Percentiles rank a stretch among this genome's conserved stretches.
phyloP scores from a whole-genome alignment of 2,329 filamentous ascomycete species.

The Lizonia empirigonia region DNA sequence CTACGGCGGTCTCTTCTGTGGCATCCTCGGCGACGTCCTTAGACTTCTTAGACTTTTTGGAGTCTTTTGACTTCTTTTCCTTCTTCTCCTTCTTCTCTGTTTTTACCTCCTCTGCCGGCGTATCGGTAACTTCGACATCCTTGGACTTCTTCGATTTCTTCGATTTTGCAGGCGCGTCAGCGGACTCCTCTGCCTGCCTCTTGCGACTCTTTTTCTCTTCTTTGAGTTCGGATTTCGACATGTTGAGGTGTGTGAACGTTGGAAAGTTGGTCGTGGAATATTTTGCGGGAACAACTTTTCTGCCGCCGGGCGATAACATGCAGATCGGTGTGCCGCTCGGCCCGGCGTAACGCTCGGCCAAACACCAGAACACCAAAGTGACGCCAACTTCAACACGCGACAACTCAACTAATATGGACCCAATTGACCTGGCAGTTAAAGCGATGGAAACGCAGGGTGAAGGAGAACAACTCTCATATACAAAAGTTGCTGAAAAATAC shows the following conservation, averaged over 20 bases:
- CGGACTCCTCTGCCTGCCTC: constrained; percentile 34
- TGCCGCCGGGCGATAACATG: too few relatives aligned
- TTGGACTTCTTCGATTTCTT: constrained; percentile 39
- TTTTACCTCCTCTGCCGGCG: constrained; percentile 25
- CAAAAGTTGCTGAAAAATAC: too few relatives aligned
- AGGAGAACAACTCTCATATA: too few relatives aligned
- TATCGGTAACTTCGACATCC: constrained; percentile 25
- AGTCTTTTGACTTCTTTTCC: constrained; percentile 24
- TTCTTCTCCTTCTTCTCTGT: constrained; percentile 37
- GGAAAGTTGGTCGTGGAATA: constrained; percentile 18
- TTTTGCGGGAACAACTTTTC: constrained; percentile 26
- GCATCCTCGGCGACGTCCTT: constrained; percentile 29
- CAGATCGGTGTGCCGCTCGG: too few relatives aligned
- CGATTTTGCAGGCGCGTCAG: constrained; percentile 18
- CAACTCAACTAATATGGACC: too few relatives aligned
- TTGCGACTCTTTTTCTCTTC: constrained; percentile 44
- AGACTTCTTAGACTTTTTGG: constrained; percentile 42
- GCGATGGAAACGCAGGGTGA: too few relatives aligned
- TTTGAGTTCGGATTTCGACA: constrained; percentile 33
- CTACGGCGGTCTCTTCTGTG: constrained; percentile 18
- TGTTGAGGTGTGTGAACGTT: constrained; percentile 17
- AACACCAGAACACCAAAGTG: too few relatives aligned
- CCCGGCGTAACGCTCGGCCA: too few relatives aligned
- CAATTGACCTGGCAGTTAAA: too few relatives aligned
- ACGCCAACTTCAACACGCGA: too few relatives aligned